Evolutionary conservation across 2,329 filamentous ascomycete genomes (phyloP).

Genomic region (Macrophomina pseudophaseolina): DNA sequence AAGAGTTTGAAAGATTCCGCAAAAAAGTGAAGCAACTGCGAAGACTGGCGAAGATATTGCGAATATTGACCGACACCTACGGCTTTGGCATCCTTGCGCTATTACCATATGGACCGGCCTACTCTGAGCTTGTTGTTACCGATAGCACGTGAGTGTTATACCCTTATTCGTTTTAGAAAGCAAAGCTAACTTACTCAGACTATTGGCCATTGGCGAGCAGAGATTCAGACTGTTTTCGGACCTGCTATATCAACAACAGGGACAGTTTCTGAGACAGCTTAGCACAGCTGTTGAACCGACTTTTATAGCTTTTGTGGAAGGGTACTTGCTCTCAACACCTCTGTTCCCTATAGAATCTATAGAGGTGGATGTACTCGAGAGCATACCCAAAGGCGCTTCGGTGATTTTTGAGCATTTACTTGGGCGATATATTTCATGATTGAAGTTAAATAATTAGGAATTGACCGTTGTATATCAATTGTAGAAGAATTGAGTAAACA

Average conservation of each 20-base stretch:
- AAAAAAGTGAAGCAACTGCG: constrained; percentile 17
- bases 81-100: constrained; percentile 27
- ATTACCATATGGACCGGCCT: constrained; percentile 20
- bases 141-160: constrained; percentile 23
- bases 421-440: too few species aligned
- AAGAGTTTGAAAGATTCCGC: constrained; percentile 8
- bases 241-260: constrained; percentile 24
- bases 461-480: too few species aligned
- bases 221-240: constrained; percentile 20
- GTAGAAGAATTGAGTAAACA: too few species aligned
- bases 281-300: constrained; percentile 27
- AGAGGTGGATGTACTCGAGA: constrained; percentile 3
- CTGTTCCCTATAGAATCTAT: constrained; percentile 25
- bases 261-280: constrained; percentile 10
- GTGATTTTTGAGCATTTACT: constrained; percentile 21
- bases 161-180: not conserved
- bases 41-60: constrained; percentile 15
- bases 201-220: constrained; percentile 21
- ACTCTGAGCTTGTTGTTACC: constrained; percentile 19
- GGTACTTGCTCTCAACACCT: not conserved
- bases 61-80: constrained; percentile 20
- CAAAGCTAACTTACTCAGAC: constrained; percentile 10
- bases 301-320: constrained; percentile 21
- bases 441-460: too few species aligned
- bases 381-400: constrained; percentile 24